These are phyloP conservation scores for Trichoderma koningii DNA, from an alignment of 2,329 filamentous ascomycete genomes.

Conservation along the genomic window DNA sequence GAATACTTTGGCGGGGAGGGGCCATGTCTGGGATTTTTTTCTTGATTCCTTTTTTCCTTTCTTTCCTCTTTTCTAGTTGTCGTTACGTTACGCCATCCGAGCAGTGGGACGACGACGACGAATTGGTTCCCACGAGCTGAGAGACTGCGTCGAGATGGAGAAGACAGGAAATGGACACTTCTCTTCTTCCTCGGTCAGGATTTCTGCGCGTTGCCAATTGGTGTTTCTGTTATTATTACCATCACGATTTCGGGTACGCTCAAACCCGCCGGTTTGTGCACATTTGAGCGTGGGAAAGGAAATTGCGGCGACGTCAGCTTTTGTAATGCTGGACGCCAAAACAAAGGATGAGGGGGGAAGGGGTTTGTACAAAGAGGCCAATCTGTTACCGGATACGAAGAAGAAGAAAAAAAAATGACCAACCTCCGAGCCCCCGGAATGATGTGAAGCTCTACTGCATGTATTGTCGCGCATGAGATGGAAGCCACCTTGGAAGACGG, in stretches of 20 bases:
- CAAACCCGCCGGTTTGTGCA: slow-evolving; percentile 26
- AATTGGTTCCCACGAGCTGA: slow-evolving; percentile 19
- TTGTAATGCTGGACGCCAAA: slow-evolving; percentile 20
- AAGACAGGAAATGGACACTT: slow-evolving; percentile 22
- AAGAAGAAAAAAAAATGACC: slow-evolving; percentile 26
- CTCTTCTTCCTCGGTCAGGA: slow-evolving; percentile 33
- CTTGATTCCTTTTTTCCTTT: slow-evolving; percentile 1
- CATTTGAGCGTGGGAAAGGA: slow-evolving; percentile 34
- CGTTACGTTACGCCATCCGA: neutral
- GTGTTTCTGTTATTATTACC: slow-evolving; percentile 20
- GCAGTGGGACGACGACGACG: slow-evolving; percentile 19
- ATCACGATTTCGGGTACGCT: slow-evolving; percentile 27
- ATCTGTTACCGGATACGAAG: slow-evolving; percentile 35
- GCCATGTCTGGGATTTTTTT: slow-evolving; percentile 13
- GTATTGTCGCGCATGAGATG: neutral
- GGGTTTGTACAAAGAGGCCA: slow-evolving; percentile 41
- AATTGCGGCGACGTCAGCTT: slow-evolving; percentile 34
- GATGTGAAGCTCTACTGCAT: slow-evolving; percentile 6
- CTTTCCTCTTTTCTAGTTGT: slow-evolving; percentile 13
- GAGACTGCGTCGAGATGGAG: slow-evolving; percentile 23
- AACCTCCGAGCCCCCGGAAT: slow-evolving; percentile 37
- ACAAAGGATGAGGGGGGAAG: slow-evolving; percentile 27
- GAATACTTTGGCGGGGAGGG: slow-evolving; percentile 9
- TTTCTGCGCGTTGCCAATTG: slow-evolving; percentile 33
- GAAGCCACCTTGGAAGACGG: neutral